phyloP scores from a whole-genome alignment of 108 stramenopile genomes.

The Tribonema minus region DNA sequence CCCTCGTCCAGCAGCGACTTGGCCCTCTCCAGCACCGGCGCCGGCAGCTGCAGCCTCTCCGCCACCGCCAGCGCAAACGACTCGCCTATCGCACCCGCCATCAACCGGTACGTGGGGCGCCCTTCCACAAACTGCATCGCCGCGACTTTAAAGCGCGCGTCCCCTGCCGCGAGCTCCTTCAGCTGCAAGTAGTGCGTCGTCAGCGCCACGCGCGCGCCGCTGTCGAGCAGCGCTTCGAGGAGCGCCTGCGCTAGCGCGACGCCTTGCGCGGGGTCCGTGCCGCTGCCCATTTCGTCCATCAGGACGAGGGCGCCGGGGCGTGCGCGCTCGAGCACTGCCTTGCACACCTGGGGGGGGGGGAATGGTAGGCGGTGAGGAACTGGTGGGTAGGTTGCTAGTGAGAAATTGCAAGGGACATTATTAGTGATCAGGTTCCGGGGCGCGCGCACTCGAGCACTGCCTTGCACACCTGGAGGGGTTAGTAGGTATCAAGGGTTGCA shows the following conservation, averaged over 20 bases:
- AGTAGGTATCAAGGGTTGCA: no score
- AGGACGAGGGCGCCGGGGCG: conserved; percentile 64
- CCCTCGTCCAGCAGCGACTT: conserved; percentile 74
- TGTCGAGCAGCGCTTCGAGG: conserved; percentile 76
- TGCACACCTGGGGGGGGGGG: conserved; percentile 35
- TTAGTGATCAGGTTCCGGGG: conserved; percentile 64
- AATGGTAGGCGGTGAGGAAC: no score
- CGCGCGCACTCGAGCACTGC: conserved; percentile 34
- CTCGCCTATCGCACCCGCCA: conserved; percentile 83
- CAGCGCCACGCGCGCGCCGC: conserved; percentile 75
- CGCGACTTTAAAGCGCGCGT: conserved; percentile 74
- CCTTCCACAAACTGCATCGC: conserved; percentile 87
- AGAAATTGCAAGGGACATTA: no score
- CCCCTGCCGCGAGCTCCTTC: conserved; percentile 80
- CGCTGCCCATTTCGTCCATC: conserved; percentile 88
- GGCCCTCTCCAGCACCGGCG: conserved; percentile 67
- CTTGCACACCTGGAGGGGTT: conserved; percentile 38
- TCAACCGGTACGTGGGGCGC: conserved; percentile 78
- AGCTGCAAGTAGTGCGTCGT: conserved; percentile 87
- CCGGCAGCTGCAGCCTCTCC: conserved; percentile 69
- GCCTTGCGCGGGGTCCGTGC: conserved; percentile 85
- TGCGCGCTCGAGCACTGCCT: conserved; percentile 35
- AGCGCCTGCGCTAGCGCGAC: conserved; percentile 89
- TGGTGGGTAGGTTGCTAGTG: no score
- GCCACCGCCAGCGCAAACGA: conserved; percentile 73